Conservation (phyloP, 2,329 filamentous ascomycete species). For the Fusarium floridanum region DNA sequence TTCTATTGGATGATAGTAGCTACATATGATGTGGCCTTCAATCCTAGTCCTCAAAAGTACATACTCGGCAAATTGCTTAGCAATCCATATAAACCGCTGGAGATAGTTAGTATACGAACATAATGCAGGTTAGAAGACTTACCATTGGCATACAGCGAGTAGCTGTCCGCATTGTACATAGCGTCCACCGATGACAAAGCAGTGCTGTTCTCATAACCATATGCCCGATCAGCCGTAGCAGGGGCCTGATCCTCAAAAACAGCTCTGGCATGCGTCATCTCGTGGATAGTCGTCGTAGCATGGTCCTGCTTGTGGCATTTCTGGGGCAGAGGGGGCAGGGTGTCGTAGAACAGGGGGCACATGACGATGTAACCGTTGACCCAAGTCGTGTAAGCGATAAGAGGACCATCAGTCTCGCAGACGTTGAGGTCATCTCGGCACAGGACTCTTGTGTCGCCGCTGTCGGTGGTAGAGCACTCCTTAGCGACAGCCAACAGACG, state of each 20-base stretch:
- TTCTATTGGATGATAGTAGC: background rate
- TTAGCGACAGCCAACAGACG: slow-evolving; percentile 34
- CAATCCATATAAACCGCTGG: slow-evolving; percentile 25
- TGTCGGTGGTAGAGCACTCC: slow-evolving; percentile 24
- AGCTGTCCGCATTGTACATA: slow-evolving; percentile 37
- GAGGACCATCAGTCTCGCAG: slow-evolving; percentile 25
- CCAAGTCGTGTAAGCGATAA: slow-evolving; percentile 40
- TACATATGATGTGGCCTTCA: background rate
- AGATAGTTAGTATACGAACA: background rate
- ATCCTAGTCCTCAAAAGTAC: too few relatives aligned
- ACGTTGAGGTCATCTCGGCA: slow-evolving; percentile 21
- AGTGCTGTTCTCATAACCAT: slow-evolving; percentile 39
- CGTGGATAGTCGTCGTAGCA: slow-evolving; percentile 34
- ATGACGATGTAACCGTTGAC: slow-evolving; percentile 36
- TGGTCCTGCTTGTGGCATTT: slow-evolving; percentile 41
- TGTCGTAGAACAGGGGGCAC: slow-evolving; percentile 35
- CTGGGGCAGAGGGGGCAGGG: slow-evolving; percentile 16
- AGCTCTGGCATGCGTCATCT: slow-evolving; percentile 37
- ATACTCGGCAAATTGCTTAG: background rate
- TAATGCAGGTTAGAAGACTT: background rate
- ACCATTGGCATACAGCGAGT: slow-evolving; percentile 38
- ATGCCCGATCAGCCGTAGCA: slow-evolving; percentile 33
- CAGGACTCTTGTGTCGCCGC: slow-evolving; percentile 13
- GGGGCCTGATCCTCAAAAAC: slow-evolving; percentile 29
- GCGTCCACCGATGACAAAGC: slow-evolving; percentile 19